These are phyloP conservation scores for Gastroboletus turbinatus DNA, from an alignment of 1,284 basidiomycete species.

Conservation along the genomic window DNA sequence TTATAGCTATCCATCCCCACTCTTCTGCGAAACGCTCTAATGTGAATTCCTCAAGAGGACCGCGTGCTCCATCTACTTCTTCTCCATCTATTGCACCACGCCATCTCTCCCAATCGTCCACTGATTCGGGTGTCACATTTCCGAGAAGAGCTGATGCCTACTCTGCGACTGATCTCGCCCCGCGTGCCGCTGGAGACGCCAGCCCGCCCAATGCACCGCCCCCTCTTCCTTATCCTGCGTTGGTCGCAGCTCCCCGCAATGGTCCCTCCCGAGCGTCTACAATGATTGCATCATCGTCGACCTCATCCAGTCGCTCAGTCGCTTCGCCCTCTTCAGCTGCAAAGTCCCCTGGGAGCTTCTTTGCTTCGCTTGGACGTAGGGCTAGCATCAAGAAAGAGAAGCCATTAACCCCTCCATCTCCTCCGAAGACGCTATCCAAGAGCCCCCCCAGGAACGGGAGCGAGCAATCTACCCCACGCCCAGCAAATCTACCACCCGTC, in stretches of 20 bases:
- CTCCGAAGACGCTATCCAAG: conserved; percentile 42
- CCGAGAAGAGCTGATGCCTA: conserved; percentile 74
- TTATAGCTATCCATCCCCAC: conserved; percentile 30
- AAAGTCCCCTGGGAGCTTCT: conserved; percentile 59
- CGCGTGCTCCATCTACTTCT: conserved; percentile 32
- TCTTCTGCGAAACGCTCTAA: conserved; percentile 25
- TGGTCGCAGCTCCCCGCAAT: conserved; percentile 39
- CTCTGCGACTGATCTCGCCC: conserved; percentile 68
- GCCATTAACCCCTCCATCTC: conserved; percentile 32
- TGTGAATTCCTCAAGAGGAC: conserved; percentile 24
- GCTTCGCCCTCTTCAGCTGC: conserved; percentile 35
- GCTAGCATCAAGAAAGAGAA: conserved; percentile 53
- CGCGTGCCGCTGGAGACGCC: conserved; percentile 44
- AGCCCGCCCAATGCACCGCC: conserved; percentile 56
- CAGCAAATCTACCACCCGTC: conserved; percentile 38
- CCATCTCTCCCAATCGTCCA: conserved; percentile 67
- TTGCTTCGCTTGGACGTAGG: conserved; percentile 72
- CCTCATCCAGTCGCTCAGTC: conserved; percentile 32
- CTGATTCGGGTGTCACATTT: conserved; percentile 74
- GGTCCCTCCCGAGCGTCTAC: conserved; percentile 30
- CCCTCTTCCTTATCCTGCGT: conserved; percentile 73
- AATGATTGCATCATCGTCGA: conserved; percentile 36
- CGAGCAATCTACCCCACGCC: conserved; percentile 34
- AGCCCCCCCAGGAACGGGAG: conserved; percentile 38
- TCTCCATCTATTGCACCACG: conserved; percentile 49